Conservation (phyloP, 179 eudicot species). For the Beta corolliflora region DNA sequence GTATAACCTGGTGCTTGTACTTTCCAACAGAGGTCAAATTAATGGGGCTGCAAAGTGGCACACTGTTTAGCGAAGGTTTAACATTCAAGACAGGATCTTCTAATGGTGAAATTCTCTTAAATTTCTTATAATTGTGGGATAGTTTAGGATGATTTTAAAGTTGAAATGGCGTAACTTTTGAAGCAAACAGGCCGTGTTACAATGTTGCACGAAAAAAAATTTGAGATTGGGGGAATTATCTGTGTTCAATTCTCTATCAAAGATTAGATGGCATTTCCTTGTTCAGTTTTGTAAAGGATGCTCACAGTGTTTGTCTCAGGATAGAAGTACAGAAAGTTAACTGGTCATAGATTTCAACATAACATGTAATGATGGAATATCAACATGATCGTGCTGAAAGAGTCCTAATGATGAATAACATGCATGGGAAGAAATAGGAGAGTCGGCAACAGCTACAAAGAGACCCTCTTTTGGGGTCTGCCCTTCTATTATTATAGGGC, state of each 20-base stretch:
- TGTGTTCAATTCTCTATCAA: background rate
- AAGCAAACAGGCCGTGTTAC: no score
- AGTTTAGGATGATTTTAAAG: no score
- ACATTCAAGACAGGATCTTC: no score
- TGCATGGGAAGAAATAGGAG: background rate
- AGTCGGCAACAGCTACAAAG: background rate
- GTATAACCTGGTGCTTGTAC: no score
- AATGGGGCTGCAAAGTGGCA: no score
- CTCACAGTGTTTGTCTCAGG: background rate
- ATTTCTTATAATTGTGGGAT: no score
- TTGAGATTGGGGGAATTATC: background rate
- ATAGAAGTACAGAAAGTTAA: background rate
- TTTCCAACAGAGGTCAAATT: no score
- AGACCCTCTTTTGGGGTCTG: background rate
- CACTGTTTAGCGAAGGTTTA: no score
- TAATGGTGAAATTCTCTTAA: no score
- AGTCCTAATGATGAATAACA: background rate
- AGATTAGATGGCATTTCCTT: background rate
- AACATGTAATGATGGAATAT: background rate
- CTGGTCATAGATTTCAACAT: background rate
- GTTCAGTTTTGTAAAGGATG: background rate
- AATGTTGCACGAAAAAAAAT: no score
- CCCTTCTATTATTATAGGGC: background rate
- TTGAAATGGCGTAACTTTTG: no score
- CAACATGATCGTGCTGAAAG: background rate